These are phyloP conservation scores for Logfia minima DNA, from an alignment of 129 eudicot genomes.

Conservation along the genomic window DNA sequence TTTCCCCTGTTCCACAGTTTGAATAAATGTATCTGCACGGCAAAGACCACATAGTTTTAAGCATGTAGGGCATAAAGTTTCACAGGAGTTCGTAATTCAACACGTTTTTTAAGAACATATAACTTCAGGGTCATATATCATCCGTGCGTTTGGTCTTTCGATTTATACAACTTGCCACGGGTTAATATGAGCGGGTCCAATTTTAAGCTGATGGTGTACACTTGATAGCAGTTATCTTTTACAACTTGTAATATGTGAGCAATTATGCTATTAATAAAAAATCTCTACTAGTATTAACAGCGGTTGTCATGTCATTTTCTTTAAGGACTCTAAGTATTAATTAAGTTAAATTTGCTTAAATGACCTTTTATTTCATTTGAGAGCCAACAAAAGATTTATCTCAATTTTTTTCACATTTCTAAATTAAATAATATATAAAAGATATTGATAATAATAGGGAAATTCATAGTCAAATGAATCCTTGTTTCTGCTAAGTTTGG, in stretches of 20 bases:
- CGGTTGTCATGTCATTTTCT: conserved; percentile 16
- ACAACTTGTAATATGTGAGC: not conserved
- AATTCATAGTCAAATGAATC: not conserved
- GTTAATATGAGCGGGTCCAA: not conserved
- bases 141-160: not conserved
- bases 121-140: not conserved
- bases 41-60: not conserved
- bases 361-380: conserved; percentile 1
- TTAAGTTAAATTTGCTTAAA: not conserved
- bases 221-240: not conserved
- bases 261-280: not conserved
- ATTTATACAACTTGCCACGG: not conserved
- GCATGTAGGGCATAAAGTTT: not conserved
- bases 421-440: not conserved
- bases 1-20: conserved; percentile 52
- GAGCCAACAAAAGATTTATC: not conserved
- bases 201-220: not conserved
- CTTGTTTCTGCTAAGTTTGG: not conserved
- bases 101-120: not conserved
- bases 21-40: conserved; percentile 60
- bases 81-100: not conserved
- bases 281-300: not conserved
- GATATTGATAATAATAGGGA: not conserved
- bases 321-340: not conserved
- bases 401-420: not conserved